Conservation (phyloP, 2,329 filamentous ascomycete genomes). For the Bipolaris zeicola region DNA sequence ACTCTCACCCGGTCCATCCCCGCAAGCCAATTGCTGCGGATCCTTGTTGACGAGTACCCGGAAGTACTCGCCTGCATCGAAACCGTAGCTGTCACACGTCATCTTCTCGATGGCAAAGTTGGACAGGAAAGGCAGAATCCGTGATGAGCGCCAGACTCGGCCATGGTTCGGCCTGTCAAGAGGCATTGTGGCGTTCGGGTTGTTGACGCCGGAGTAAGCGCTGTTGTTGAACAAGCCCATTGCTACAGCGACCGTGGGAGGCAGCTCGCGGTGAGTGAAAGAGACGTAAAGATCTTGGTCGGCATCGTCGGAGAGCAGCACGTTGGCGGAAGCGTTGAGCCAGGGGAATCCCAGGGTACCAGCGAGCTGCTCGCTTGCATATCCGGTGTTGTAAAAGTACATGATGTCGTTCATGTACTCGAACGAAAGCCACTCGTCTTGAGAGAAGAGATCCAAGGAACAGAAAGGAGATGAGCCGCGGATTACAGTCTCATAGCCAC, state of each 20-base stretch:
- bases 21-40: constrained; percentile 57
- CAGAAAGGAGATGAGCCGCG: constrained; percentile 67
- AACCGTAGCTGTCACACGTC: constrained; percentile 65
- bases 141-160: constrained; percentile 67
- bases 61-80: constrained; percentile 57
- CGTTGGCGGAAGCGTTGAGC: constrained; percentile 65
- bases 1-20: constrained; percentile 58
- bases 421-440: constrained; percentile 69
- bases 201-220: constrained; percentile 57
- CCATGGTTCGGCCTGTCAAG: constrained; percentile 65
- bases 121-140: constrained; percentile 67
- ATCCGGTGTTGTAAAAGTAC: constrained; percentile 70
- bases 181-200: constrained; percentile 69
- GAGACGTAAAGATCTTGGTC: constrained; percentile 69
- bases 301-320: constrained; percentile 54
- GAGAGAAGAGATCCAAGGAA: constrained; percentile 62
- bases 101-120: constrained; percentile 71
- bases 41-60: constrained; percentile 59
- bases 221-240: constrained; percentile 74
- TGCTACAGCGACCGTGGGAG: constrained; percentile 69
- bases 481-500: constrained; percentile 69
- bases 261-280: constrained; percentile 72
- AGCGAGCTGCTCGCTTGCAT: constrained; percentile 60
- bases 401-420: constrained; percentile 69
- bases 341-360: constrained; percentile 68